A percentile compares a stretch with the other conserved stretches of the same genome.
phyloP scores from a whole-genome alignment of 306 rosid genomes.

The Clitoria ternatea region DNA sequence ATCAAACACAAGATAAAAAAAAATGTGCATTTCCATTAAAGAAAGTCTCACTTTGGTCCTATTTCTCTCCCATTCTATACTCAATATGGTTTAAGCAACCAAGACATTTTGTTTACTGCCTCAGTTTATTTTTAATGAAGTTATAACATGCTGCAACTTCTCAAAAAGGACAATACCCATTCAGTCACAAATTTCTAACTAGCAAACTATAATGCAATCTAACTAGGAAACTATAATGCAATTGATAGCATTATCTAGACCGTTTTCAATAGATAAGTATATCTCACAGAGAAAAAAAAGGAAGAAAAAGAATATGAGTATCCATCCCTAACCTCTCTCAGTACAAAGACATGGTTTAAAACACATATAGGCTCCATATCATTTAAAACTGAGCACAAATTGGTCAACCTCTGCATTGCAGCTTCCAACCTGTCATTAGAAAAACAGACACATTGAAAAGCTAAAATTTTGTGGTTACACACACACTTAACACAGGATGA shows the following conservation, averaged over 20 bases:
- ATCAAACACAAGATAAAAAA: neutral
- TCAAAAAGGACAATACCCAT: neutral
- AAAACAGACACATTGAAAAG: constrained; percentile 5
- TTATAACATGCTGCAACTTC: neutral
- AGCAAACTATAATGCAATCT: neutral
- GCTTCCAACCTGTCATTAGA: constrained; percentile 83
- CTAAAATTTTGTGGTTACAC: neutral
- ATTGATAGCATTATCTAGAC: neutral
- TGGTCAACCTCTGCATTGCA: constrained; percentile 97
- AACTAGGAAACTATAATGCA: neutral
- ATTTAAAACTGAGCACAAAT: constrained; percentile 91
- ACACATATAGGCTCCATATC: constrained; percentile 99
- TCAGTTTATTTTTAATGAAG: neutral
- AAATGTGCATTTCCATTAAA: neutral
- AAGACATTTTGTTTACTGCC: neutral
- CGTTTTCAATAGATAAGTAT: neutral
- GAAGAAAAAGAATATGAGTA: constrained; percentile 5
- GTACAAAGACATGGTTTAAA: constrained; percentile 86
- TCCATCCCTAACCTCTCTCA: constrained; percentile 77
- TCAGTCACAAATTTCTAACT: neutral
- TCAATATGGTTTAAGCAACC: neutral
- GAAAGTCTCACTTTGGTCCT: neutral
- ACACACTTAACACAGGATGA: constrained; percentile 14
- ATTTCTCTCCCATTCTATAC: neutral
- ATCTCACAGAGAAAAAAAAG: neutral